A percentile compares a stretch with the other conserved stretches of the same genome.
Conservation (phyloP, 2,329 filamentous ascomycete genomes). For the Apiospora marii region DNA sequence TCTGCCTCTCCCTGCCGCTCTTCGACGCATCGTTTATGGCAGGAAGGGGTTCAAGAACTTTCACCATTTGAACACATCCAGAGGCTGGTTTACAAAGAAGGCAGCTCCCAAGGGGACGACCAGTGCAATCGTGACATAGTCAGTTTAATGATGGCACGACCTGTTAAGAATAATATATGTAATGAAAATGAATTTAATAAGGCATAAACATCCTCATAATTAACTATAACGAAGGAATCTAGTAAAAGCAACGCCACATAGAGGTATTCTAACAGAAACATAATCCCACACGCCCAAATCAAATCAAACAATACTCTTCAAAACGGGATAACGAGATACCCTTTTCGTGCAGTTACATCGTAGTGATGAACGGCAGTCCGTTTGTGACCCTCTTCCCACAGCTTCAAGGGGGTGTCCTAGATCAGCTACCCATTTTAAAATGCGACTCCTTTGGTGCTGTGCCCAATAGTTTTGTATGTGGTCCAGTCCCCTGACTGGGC, state of each 20-base stretch:
- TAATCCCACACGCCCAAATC: not conserved
- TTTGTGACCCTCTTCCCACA: not conserved
- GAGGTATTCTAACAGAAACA: constrained; percentile 20
- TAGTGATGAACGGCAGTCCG: not conserved
- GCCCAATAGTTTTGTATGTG: constrained; percentile 62
- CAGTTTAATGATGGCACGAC: not conserved
- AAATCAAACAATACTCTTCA: not conserved
- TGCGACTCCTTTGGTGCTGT: constrained; percentile 49
- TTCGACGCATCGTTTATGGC: too few relatives aligned
- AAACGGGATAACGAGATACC: not conserved
- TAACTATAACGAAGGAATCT: constrained; percentile 18
- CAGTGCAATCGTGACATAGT: not conserved
- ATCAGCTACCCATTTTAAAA: constrained; percentile 32
- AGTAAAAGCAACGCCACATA: not conserved
- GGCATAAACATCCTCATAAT: not conserved
- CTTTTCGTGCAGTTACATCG: not conserved
- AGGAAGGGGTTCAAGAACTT: too few relatives aligned
- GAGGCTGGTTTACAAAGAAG: too few relatives aligned
- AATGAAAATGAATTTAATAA: not conserved
- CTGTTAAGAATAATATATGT: not conserved
- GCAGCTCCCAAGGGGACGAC: not conserved
- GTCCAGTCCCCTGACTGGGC: constrained; percentile 55
- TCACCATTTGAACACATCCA: too few relatives aligned
- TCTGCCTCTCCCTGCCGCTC: too few relatives aligned
- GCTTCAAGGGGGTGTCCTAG: too few relatives aligned